A percentile compares a stretch with the other conserved stretches of the same genome.
Evolutionary conservation across 352 stramenopile genomes (phyloP).

Genomic region (Phytophthora rubi): DNA sequence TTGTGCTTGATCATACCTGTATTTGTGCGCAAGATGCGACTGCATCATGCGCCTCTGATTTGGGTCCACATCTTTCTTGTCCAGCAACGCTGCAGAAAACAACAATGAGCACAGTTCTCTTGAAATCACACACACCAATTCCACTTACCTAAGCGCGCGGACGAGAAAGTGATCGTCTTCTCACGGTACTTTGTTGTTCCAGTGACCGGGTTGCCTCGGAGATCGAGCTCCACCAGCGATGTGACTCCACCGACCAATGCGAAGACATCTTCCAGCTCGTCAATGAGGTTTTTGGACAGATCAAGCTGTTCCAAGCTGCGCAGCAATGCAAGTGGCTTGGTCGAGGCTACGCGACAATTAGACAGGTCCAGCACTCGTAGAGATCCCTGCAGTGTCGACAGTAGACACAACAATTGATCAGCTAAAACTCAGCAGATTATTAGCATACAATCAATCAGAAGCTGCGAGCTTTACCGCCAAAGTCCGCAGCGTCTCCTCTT

Average conservation of each 20-base stretch:
- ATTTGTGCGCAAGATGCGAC: slow-evolving; percentile 78
- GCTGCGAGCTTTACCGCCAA: slow-evolving; percentile 40
- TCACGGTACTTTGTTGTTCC: slow-evolving; percentile 67
- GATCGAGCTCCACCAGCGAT: slow-evolving; percentile 62
- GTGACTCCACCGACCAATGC: slow-evolving; percentile 53
- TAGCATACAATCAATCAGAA: not conserved
- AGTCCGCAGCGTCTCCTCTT: slow-evolving; percentile 46
- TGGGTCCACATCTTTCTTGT: slow-evolving; percentile 76
- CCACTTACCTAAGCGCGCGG: slow-evolving; percentile 48
- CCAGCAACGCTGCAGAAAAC: slow-evolving; percentile 51
- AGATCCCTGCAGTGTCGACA: slow-evolving; percentile 39
- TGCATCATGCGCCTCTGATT: slow-evolving; percentile 86
- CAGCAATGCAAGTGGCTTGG: slow-evolving; percentile 39
- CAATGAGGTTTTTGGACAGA: slow-evolving; percentile 68
- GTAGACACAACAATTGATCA: slow-evolving; percentile 1
- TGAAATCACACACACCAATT: not conserved
- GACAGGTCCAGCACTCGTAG: slow-evolving; percentile 69
- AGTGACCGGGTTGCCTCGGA: slow-evolving; percentile 66
- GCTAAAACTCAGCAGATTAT: not conserved
- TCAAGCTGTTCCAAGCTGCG: slow-evolving; percentile 63
- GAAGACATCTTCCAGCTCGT: slow-evolving; percentile 76
- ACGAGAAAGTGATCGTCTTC: slow-evolving; percentile 79
- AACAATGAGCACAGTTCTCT: slow-evolving; percentile 5
- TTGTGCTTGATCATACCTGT: slow-evolving; percentile 38
- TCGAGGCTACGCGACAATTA: slow-evolving; percentile 53